Evolutionary conservation across 345 rosid genomes (phyloP), one percentile per base, ranked within the genome.

Genomic region (Physaria fendleri): DNA sequence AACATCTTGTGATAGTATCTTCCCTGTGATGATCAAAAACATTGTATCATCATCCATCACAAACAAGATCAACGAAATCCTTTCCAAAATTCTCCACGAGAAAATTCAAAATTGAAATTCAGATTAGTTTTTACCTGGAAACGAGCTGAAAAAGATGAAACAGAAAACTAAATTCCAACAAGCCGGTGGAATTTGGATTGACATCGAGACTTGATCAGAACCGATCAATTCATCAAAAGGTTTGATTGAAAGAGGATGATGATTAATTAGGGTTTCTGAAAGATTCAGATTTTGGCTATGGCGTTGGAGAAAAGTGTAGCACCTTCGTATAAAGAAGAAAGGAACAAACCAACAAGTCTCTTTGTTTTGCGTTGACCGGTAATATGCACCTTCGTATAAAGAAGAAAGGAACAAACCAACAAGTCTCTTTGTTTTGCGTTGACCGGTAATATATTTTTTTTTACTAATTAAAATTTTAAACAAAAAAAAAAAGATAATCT

Each of bases 1-100:
- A 5, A 85, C 87, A 12, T 66, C 69, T 2, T 83, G 83, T 34
- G 85, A 35, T 13, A 71, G 41, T 44, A 71, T 49, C 11, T 52
- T 45, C 47, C 78, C 94, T 85, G 71, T 46, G 42, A 5, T 1
- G 4, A 53, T 21, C 38, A 44, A 41, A 8, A 48, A 23, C 53
- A 35, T 1, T 13, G n/a, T n/a, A n/a, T n/a, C 11, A n/a, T 8
- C 1, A 0, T 11, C 5, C 41, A 32, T 15, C 5, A 33, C 14
- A 27, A 6, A n/a, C 8, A 18, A 45, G 22, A 35, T 13, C 37
- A 47, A 17, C 37, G 14, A 48, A 8, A 25, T 22, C 35, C 35
- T 32, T 22, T 1, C 48, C 49, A 8, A 22, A 24, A 35, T 44
- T 6, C n/a, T n/a, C n/a, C n/a, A n/a, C n/a, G 6, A 46, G 3